These are phyloP conservation scores for Fraxinus nigra DNA, from an alignment of 305 asterid species.

Conservation along the genomic window DNA sequence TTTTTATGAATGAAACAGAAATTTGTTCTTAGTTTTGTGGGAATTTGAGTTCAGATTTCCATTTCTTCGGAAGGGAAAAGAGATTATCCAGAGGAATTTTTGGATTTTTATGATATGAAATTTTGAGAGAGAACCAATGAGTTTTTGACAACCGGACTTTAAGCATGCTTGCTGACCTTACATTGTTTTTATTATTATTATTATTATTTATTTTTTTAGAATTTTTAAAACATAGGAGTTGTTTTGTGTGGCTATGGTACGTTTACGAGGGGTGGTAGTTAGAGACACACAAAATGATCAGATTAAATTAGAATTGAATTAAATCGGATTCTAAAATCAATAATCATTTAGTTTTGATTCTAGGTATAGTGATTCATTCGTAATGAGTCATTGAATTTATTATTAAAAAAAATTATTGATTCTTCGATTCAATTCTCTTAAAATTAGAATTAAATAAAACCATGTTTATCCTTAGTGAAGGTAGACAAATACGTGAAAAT, in stretches of 20 bases:
- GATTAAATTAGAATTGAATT: too few species aligned
- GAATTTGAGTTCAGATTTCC: conserved; percentile 14
- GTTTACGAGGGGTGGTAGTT: background rate
- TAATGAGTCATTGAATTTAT: too few species aligned
- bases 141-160: background rate
- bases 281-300: too few species aligned
- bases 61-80: conserved; percentile 17
- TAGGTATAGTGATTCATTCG: too few species aligned
- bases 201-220: background rate
- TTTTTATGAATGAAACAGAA: conserved; percentile 15
- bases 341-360: too few species aligned
- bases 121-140: background rate
- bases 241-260: background rate
- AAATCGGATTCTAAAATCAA: too few species aligned
- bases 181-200: background rate
- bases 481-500: too few species aligned
- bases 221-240: background rate
- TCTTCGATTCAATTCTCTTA: too few species aligned
- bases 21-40: conserved; percentile 3
- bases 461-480: too few species aligned
- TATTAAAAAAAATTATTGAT: too few species aligned
- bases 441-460: too few species aligned
- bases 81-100: conserved; percentile 37
- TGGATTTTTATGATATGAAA: background rate
- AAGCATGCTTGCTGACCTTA: background rate